Evolutionary conservation across 1,284 basidiomycete genomes (phyloP), one percentile per base, ranked within the genome.

Genomic region (Trametes sp.): DNA sequence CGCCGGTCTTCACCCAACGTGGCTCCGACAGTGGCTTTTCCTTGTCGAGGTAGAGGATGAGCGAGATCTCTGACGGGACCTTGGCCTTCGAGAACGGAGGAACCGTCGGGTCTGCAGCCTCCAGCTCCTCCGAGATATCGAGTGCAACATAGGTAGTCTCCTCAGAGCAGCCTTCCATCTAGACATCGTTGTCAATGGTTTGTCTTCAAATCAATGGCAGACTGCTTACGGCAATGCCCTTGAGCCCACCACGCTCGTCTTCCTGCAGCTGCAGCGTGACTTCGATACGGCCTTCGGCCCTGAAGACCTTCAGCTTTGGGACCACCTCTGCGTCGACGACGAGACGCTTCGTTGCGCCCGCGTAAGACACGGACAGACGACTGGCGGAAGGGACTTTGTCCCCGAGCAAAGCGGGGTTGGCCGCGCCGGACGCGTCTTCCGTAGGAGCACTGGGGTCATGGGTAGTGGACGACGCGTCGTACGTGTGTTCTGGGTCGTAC

Each of bases 1-100:
- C 94, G 48, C 96, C 96, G 4, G 92, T 93, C 75, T 94, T 94
- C 49, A 96, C 93, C 97, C 97, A 99, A 74, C 94, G 92, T 2
- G 96, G 94, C 76, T 98, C 96, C 10, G 94, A 95, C 31, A 98
- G 79, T 0, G 96, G 96, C 62, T 92, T 88, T 44, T 87, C 87
- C 61, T 87, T 92, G 76, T 98, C 96, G 59, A 98, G 84, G 76
- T 93, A 86, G 29, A 88, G 84, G 29, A 84, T 72, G 31, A 94
- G 77, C 16, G 82, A 84, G 16, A 88, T 71, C 44, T 83, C 81
- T 16, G 82, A 75, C 24, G 89, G 86, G 35, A 83, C 73, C 26
- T 77, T 70, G 11, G 78, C 78, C 68, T 84, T 86, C 57, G 81
- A 81, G 69, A 93, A 90, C 7, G 87, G 85, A 16, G 92, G 92